Percentiles rank a stretch among this genome's conserved stretches.
Conservation (phyloP, 345 rosid species). For the Citrus maxima region DNA sequence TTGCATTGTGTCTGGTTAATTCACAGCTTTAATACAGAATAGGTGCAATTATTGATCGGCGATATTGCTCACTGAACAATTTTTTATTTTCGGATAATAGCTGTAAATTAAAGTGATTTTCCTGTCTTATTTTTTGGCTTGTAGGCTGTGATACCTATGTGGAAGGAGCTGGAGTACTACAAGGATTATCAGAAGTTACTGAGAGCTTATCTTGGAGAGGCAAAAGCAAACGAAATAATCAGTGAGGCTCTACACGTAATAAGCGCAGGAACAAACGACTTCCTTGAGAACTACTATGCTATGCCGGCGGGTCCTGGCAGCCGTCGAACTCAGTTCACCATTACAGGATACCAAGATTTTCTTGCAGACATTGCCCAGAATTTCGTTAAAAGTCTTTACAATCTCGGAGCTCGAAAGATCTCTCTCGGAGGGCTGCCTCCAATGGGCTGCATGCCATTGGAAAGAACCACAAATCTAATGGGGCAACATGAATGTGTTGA, state of each 20-base stretch:
- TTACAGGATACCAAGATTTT: slow-evolving; percentile 38
- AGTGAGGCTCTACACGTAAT: slow-evolving; percentile 39
- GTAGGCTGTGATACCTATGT: slow-evolving; percentile 56
- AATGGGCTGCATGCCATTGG: slow-evolving; percentile 70
- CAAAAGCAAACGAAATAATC: slow-evolving; percentile 28
- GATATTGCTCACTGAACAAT: no score
- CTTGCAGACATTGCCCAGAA: slow-evolving; percentile 36
- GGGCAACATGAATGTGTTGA: slow-evolving; percentile 35
- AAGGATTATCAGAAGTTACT: slow-evolving; percentile 46
- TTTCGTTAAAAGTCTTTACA: slow-evolving; percentile 36
- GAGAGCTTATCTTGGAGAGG: slow-evolving; percentile 37
- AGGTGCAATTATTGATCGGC: no score
- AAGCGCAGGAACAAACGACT: slow-evolving; percentile 61
- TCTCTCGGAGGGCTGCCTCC: slow-evolving; percentile 63
- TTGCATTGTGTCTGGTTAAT: not conserved
- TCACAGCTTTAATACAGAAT: not conserved
- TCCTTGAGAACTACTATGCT: slow-evolving; percentile 57
- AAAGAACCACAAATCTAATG: slow-evolving; percentile 48
- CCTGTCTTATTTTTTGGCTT: not conserved
- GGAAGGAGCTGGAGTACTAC: slow-evolving; percentile 58
- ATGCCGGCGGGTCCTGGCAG: slow-evolving; percentile 18
- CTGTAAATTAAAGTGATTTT: not conserved
- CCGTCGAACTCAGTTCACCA: slow-evolving; percentile 36
- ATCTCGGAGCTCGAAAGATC: slow-evolving; percentile 54
- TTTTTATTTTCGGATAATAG: not conserved